Evolutionary conservation across 2,329 filamentous ascomycete species (phyloP).

Genomic region (Colletotrichum cuscutae): DNA sequence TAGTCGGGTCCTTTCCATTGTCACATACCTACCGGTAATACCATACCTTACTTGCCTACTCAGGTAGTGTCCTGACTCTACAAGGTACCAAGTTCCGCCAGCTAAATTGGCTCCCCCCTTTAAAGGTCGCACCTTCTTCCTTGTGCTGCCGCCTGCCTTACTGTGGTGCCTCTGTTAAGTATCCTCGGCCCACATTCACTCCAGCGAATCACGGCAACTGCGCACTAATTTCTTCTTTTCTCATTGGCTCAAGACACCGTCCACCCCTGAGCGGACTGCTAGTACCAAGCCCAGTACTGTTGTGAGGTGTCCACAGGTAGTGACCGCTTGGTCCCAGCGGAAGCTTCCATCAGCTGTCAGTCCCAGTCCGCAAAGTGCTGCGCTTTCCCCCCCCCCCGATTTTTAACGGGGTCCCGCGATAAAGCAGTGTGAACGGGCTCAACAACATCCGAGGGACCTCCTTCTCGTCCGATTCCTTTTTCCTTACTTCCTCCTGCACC

Average conservation of each 20-base stretch:
- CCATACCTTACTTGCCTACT: too few species aligned
- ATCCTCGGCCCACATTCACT: neutral
- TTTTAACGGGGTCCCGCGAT: slow-evolving; percentile 28
- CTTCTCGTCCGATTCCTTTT: slow-evolving; percentile 20
- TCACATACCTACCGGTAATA: too few species aligned
- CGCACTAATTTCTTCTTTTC: slow-evolving; percentile 27
- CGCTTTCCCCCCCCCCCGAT: slow-evolving; percentile 19
- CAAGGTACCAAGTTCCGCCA: too few species aligned
- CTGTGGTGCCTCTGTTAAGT: neutral
- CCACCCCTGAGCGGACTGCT: slow-evolving; percentile 25
- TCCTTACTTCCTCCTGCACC: neutral
- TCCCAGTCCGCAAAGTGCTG: neutral
- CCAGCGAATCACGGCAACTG: slow-evolving; percentile 23
- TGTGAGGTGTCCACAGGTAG: slow-evolving; percentile 1
- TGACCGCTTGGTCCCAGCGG: slow-evolving; percentile 13
- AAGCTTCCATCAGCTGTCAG: slow-evolving; percentile 29
- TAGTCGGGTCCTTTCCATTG: neutral
- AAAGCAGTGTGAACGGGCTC: slow-evolving; percentile 28
- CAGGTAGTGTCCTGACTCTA: neutral
- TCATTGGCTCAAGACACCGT: slow-evolving; percentile 11
- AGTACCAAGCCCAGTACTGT: slow-evolving; percentile 13
- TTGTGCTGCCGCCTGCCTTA: neutral
- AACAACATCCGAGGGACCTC: slow-evolving; percentile 31
- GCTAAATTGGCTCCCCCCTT: neutral
- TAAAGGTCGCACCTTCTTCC: neutral